These are phyloP conservation scores for Aspergillus carlsbadensis DNA, from an alignment of 495 filamentous ascomycete genomes.

Conservation along the genomic window DNA sequence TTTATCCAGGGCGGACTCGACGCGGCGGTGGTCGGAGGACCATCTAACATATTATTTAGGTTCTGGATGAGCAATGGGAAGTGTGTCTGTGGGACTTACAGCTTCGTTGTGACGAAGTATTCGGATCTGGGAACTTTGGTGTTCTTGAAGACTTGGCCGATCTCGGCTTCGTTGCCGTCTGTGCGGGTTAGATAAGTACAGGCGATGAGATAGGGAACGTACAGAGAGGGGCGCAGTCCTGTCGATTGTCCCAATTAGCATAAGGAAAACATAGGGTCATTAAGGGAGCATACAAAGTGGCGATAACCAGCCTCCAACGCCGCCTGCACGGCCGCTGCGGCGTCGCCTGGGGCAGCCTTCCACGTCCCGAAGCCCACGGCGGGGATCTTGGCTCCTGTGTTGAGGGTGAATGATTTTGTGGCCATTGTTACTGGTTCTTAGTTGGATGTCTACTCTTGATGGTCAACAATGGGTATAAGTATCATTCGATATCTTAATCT, in stretches of 20 bases:
- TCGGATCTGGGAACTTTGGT: conserved; percentile 48
- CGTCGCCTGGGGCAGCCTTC: conserved; percentile 28
- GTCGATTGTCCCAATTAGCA: not conserved
- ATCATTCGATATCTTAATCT: not conserved
- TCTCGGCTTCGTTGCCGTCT: conserved; percentile 43
- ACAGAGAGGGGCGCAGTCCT: conserved; percentile 25
- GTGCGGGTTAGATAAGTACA: not conserved
- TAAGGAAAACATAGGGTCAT: too few species aligned
- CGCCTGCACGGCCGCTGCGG: conserved; percentile 29
- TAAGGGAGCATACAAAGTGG: conserved; percentile 43
- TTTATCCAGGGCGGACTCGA: conserved; percentile 50
- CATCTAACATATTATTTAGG: conserved; percentile 16
- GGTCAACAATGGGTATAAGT: too few species aligned
- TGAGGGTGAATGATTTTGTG: conserved; percentile 52
- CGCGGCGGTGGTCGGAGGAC: conserved; percentile 44
- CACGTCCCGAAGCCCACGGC: conserved; percentile 64
- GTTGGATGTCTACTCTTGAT: conserved; percentile 3
- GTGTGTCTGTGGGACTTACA: conserved; percentile 30
- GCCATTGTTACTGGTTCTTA: conserved; percentile 10
- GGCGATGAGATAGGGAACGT: not conserved
- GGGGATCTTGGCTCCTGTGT: conserved; percentile 65
- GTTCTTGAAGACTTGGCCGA: conserved; percentile 53
- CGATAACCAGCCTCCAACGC: conserved; percentile 51
- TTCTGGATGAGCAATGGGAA: not conserved
- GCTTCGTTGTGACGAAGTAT: conserved; percentile 60